Evolutionary conservation across 2,329 filamentous ascomycete species (phyloP).

Genomic region (Cordyceps cicadae): DNA sequence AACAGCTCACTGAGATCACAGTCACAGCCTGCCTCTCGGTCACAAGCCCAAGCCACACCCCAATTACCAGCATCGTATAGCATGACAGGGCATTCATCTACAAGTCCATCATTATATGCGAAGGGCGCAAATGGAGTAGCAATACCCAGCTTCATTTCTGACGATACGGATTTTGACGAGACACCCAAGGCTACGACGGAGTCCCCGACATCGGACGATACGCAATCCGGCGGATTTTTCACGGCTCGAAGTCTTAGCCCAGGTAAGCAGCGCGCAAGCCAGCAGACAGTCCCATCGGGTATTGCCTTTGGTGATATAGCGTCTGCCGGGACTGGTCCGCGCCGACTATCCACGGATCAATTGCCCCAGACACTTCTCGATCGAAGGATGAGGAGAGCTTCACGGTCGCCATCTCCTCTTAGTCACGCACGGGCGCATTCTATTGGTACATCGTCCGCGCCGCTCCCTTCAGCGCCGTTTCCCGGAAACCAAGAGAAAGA

Average conservation of each 20-base stretch:
- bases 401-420: conserved; percentile 48
- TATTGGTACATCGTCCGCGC: conserved; percentile 30
- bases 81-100: conserved; percentile 26
- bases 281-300: conserved; percentile 24
- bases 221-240: conserved; percentile 22
- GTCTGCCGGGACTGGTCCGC: conserved; percentile 31
- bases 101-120: conserved; percentile 28
- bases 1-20: conserved; percentile 54
- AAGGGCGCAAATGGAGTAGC: conserved; percentile 40
- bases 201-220: conserved; percentile 42
- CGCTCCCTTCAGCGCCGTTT: conserved; percentile 32
- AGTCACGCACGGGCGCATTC: conserved; percentile 41
- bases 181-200: conserved; percentile 32
- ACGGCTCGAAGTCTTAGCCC: conserved; percentile 22
- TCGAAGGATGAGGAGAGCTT: conserved; percentile 43
- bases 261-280: conserved; percentile 17
- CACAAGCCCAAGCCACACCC: conserved; percentile 22
- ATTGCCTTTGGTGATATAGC: conserved; percentile 42
- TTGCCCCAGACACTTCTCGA: conserved; percentile 46
- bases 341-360: conserved; percentile 45
- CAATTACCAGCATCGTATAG: conserved; percentile 17
- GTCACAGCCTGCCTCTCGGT: conserved; percentile 54
- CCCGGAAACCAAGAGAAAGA: conserved; percentile 26
- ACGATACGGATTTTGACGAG: conserved; percentile 44
- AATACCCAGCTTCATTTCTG: conserved; percentile 48